Conservation (phyloP, 352 stramenopile species). For the Pythium volutum region DNA sequence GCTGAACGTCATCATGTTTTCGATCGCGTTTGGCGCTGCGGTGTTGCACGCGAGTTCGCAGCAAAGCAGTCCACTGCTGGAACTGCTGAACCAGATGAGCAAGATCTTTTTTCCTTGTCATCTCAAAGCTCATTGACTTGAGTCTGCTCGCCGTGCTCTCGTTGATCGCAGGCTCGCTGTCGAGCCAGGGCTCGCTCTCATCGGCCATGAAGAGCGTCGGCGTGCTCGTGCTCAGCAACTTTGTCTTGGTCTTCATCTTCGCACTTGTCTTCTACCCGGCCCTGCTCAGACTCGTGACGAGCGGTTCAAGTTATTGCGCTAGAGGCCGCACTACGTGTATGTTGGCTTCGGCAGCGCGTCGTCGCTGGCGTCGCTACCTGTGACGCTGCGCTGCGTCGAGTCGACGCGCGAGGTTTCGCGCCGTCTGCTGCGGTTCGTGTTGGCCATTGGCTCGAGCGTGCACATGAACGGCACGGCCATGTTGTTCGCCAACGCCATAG, state of each 20-base stretch:
- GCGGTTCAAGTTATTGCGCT: slow-evolving; percentile 50
- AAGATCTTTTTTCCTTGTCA: slow-evolving; percentile 68
- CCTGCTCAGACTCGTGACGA: slow-evolving; percentile 41
- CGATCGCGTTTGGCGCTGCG: slow-evolving; percentile 57
- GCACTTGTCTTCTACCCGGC: slow-evolving; percentile 56
- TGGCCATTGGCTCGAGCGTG: slow-evolving; percentile 65
- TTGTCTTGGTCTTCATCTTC: slow-evolving; percentile 43
- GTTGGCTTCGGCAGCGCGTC: slow-evolving; percentile 70
- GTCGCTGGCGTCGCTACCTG: slow-evolving; percentile 60
- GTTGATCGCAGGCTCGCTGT: slow-evolving; percentile 62
- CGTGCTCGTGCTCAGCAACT: slow-evolving; percentile 51
- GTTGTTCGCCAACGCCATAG: slow-evolving; percentile 61
- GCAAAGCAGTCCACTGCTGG: slow-evolving; percentile 55
- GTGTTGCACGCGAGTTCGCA: slow-evolving; percentile 44
- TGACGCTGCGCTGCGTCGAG: slow-evolving; percentile 66
- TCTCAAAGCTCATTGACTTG: slow-evolving; percentile 60
- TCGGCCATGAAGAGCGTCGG: slow-evolving; percentile 47
- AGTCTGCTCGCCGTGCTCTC: slow-evolving; percentile 66
- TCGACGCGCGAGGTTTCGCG: slow-evolving; percentile 54
- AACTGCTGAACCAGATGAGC: slow-evolving; percentile 68
- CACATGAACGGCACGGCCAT: slow-evolving; percentile 82
- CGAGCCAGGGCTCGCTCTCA: slow-evolving; percentile 39
- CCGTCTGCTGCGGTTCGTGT: slow-evolving; percentile 56
- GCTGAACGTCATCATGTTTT: slow-evolving; percentile 62
- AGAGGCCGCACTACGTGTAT: slow-evolving; percentile 54